These are phyloP conservation scores for Epichloe gansuensis DNA, from an alignment of 2,329 filamentous ascomycete genomes.

Conservation along the genomic window DNA sequence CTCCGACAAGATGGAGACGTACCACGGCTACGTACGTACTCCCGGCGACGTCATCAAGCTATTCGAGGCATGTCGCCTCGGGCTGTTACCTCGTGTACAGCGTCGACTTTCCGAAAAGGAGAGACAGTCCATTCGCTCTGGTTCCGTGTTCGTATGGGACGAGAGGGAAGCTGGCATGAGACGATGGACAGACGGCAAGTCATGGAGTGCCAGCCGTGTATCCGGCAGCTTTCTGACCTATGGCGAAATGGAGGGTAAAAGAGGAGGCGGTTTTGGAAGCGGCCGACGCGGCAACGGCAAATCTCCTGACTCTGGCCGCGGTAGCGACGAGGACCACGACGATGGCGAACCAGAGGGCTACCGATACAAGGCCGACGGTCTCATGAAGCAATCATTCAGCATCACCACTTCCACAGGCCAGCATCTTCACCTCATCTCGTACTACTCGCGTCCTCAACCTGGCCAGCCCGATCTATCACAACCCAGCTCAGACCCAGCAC, in stretches of 20 bases:
- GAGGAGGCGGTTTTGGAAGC: constrained; percentile 62
- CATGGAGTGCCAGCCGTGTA: constrained; percentile 94
- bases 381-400: constrained; percentile 99
- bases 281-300: constrained; percentile 50
- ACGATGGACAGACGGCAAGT: constrained; percentile 97
- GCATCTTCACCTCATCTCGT: constrained; percentile 94
- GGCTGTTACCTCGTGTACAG: constrained; percentile 82
- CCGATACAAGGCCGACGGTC: constrained; percentile 85
- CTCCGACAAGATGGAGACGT: constrained; percentile 71
- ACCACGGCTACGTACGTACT: constrained; percentile 88
- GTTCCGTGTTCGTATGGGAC: constrained; percentile 99
- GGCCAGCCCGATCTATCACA: constrained; percentile 61
- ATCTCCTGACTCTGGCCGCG: constrained; percentile 69
- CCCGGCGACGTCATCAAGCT: constrained; percentile 93
- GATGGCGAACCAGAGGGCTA: constrained; percentile 82
- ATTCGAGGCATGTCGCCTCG: constrained; percentile 92
- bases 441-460: constrained; percentile 74
- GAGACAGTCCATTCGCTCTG: constrained; percentile 86
- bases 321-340: constrained; percentile 75
- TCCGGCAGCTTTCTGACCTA: constrained; percentile 97
- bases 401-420: constrained; percentile 84
- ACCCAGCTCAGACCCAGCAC: constrained; percentile 64
- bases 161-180: constrained; percentile 97
- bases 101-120: constrained; percentile 92
- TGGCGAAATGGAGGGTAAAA: constrained; percentile 96